Base-by-base conservation (phyloP, 73 alveolate genomes). In the Paramecium caudatum region DNA sequence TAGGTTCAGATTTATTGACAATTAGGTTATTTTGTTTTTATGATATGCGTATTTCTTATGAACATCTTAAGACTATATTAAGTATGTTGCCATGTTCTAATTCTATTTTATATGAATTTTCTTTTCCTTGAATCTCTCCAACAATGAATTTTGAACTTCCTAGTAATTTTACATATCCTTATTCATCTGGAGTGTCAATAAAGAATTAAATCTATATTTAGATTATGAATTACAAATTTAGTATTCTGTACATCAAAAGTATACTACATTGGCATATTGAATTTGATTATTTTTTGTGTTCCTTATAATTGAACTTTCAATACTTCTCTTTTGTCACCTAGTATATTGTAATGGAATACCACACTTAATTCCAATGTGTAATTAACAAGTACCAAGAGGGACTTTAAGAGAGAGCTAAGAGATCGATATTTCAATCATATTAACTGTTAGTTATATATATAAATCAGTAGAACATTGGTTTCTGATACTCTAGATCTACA, bases 401-500 rank as follows among this genome's bases (percentile, higher is more conserved):
- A 25, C 13, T 65, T 65, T 65, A 7, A 65, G 1, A 65, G 48
- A 27, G 30, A 55, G 23, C 30, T 55, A 55, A 10, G 45, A 55
- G 13, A 55, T 55, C n/a, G 80, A 55, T 55, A 55, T 55, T 10
- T 55, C 80, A 9, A 55, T 19, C 80, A n/a, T n/a, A 55, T 55
- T 23, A 19, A 23, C 21, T 55, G 3, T 3, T 55, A 19, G 36
- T 23, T 55, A 55, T 55, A 55, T 55, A 55, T 55, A 55, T 55
- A 55, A 5, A 55, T 55, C 80, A 55, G 80, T 55, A 55, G 23
- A 55, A 12, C 8, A 43, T 55, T 19, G 83, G 83, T 32, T 65
- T 65, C 32, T 39, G n/a, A 41, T 55, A 65, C 16, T 86, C 93
- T 43, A 86, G 34, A 19, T 86, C 93, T 12, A 86, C 43, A 30